Percentiles rank a stretch among this genome's conserved stretches.
Conservation (phyloP, 176 grass and related monocot genomes). For the Pontederia crassipes region DNA sequence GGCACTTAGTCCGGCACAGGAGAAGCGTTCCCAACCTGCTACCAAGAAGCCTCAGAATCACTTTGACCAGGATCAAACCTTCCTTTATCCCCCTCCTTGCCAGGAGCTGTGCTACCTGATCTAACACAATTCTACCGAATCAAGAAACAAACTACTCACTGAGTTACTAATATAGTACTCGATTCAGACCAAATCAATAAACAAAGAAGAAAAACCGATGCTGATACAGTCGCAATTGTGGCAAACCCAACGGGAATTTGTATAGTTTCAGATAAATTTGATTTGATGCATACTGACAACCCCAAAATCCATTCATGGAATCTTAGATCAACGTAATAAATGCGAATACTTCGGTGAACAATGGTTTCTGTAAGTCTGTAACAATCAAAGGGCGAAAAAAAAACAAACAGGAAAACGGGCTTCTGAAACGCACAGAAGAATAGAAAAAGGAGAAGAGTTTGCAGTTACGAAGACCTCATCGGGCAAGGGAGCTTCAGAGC, state of each 20-base stretch:
- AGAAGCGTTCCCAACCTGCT: conserved; percentile 55
- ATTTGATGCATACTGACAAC: too few relatives aligned
- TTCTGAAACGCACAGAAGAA: not conserved
- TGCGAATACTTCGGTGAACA: not conserved
- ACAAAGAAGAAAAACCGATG: too few relatives aligned
- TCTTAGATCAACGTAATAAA: not conserved
- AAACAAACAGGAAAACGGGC: not conserved
- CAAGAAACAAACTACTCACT: not conserved
- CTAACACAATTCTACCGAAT: not conserved
- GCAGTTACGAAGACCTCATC: conserved; percentile 34
- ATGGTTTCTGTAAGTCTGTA: not conserved
- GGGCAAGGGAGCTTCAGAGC: conserved; percentile 41
- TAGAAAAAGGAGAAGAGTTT: not conserved
- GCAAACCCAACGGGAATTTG: too few relatives aligned
- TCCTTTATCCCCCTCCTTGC: conserved; percentile 39
- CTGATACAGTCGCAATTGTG: too few relatives aligned
- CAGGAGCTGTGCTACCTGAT: conserved; percentile 62
- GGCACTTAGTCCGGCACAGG: conserved; percentile 44
- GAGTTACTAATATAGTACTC: too few relatives aligned
- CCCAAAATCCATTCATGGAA: too few relatives aligned
- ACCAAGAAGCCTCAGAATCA: conserved; percentile 60
- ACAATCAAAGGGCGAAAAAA: not conserved
- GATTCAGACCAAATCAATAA: too few relatives aligned
- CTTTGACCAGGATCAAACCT: conserved; percentile 38
- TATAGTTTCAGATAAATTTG: too few relatives aligned